Percentiles rank a stretch among this genome's conserved stretches.
Conservation (phyloP, 2,329 filamentous ascomycete species). For the Beauveria sp. region DNA sequence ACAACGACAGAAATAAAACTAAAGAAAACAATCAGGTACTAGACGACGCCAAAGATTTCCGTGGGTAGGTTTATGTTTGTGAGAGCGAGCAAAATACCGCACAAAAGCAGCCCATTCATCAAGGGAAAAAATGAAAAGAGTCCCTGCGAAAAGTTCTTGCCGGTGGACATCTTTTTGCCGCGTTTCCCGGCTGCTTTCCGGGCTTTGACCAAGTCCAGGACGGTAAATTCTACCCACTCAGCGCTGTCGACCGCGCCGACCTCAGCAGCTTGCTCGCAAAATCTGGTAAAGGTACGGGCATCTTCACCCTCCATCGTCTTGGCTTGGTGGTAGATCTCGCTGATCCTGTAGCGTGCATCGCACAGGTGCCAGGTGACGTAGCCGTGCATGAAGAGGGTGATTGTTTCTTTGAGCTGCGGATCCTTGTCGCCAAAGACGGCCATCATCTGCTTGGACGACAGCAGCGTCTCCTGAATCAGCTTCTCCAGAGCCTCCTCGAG, state of each 20-base stretch:
- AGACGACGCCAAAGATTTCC: too few species aligned
- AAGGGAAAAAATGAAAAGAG: neutral
- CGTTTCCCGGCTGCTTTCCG: neutral
- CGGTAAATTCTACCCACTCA: neutral
- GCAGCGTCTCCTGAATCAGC: conserved; percentile 14
- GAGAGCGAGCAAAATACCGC: too few species aligned
- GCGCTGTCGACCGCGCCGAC: neutral
- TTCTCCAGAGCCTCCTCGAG: conserved; percentile 14
- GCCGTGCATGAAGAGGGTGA: conserved; percentile 18
- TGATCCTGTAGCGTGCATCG: conserved; percentile 15
- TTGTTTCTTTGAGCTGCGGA: neutral
- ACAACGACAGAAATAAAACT: too few species aligned
- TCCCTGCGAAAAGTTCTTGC: neutral
- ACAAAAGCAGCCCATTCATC: too few species aligned
- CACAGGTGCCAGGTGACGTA: conserved; percentile 18
- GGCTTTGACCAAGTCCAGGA: neutral
- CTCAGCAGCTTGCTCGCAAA: neutral
- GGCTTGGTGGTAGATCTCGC: conserved; percentile 11
- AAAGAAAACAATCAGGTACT: too few species aligned
- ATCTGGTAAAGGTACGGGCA: neutral
- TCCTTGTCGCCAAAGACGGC: conserved; percentile 16
- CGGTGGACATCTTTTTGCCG: too few species aligned
- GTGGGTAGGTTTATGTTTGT: too few species aligned
- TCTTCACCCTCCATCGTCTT: neutral
- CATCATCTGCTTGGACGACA: conserved; percentile 14